A percentile compares a stretch with the other conserved stretches of the same genome.
Conservation (phyloP, 1,284 basidiomycete genomes). For the Anthracocystis panici-leucophaei region DNA sequence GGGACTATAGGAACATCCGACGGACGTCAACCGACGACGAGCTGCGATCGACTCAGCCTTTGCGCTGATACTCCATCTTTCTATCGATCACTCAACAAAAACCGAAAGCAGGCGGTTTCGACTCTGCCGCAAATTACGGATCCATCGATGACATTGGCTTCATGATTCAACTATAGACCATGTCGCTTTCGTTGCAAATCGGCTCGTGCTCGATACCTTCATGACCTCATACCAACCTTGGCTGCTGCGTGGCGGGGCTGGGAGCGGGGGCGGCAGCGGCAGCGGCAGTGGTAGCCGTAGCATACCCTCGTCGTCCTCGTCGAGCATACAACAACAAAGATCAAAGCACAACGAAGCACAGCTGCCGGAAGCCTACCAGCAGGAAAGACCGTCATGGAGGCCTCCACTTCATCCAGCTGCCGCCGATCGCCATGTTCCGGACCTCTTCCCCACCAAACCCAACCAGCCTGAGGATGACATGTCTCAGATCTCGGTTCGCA, state of each 20-base stretch:
- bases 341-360: conserved; percentile 24
- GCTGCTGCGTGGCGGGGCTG: conserved; percentile 17
- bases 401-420: conserved; percentile 57
- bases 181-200: background rate
- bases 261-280: background rate
- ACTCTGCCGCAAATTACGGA: background rate
- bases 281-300: background rate
- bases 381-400: conserved; percentile 59
- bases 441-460: conserved; percentile 85
- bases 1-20: conserved; percentile 5
- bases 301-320: conserved; percentile 5
- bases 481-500: conserved; percentile 81
- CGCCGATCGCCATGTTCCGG: conserved; percentile 71
- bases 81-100: too few relatives aligned
- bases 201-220: background rate
- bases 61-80: too few relatives aligned
- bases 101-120: background rate
- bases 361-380: conserved; percentile 42
- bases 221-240: conserved; percentile 27
- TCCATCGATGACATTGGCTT: background rate
- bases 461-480: conserved; percentile 87
- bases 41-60: background rate
- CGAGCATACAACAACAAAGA: conserved; percentile 18
- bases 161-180: background rate
- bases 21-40: background rate